Evolutionary conservation across 2,329 filamentous ascomycete genomes (phyloP), one percentile per base, ranked within the genome.

Genomic region (Epichloe uncinata): DNA sequence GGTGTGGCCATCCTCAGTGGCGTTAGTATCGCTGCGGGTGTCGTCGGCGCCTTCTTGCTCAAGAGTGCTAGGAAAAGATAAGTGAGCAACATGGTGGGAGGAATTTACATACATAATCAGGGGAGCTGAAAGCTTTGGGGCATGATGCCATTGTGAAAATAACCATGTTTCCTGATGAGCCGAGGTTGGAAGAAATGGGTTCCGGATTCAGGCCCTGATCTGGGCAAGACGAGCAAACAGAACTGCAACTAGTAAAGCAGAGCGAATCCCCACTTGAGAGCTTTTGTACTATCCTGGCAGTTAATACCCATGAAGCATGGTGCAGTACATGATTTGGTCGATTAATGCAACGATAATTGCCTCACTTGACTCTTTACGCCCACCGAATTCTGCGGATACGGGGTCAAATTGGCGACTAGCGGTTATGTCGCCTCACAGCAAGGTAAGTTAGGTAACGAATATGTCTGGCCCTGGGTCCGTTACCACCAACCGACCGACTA

Each of bases 1-100:
- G 93, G 93, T 42, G 88, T 95, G 51, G 93, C 93, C 42, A 97
- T 98, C 64, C 81, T 97, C 42, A 91, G 91, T 54, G 91, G 93
- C 34, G 79, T 97, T 50, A 90, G 91, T 49, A 84, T 97, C 54
- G 91, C 87, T 2, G 93, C 90, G 2, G 93, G 91, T n/a, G 82
- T 96, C 15, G 82, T 97, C 15, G 93, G 91, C 35, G 89, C 88
- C 13, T 79, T 97, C 61, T 66, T 98, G 55, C 77, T 97, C 64
- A 84, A 81, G 68, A 87, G 88, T 54, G 78, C 82, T 56, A 80
- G 80, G 68, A 82, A 70, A 64, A 71, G 75, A 61, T 79, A 61
- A 57, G 54, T 30, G 26, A 30, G 26, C 26, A 30, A 4, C 0
- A 30, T 30, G 26, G 26, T 30, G 26, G 26, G 26, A 4, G 8